A percentile compares a stretch with the other conserved stretches of the same genome.
Evolutionary conservation across 2,329 filamentous ascomycete genomes (phyloP).

Genomic region (Calycina herbarum): DNA sequence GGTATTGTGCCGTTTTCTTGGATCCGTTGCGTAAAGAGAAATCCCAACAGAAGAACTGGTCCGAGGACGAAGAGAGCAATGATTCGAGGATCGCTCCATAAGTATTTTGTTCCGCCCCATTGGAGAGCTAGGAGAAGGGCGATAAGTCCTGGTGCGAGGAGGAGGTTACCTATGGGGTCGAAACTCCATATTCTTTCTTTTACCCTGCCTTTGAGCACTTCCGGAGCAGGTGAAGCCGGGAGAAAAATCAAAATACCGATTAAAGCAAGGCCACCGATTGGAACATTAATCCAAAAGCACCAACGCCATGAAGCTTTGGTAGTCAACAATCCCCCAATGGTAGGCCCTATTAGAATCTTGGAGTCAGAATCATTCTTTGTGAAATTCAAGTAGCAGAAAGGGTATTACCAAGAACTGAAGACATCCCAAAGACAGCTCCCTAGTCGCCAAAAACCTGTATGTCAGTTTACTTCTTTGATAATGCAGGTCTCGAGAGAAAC

Average conservation of each 20-base stretch:
- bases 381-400: no score
- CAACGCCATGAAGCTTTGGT: conserved; percentile 36
- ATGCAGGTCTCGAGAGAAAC: no score
- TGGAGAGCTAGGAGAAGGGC: conserved; percentile 39
- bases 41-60: conserved; percentile 10
- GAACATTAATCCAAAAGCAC: conserved; percentile 23
- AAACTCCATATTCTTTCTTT: conserved; percentile 28
- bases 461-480: no score
- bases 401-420: conserved; percentile 32
- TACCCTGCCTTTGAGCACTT: conserved; percentile 25
- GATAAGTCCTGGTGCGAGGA: conserved; percentile 34
- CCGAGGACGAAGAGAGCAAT: conserved; percentile 17
- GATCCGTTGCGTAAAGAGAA: conserved; percentile 11
- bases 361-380: no score
- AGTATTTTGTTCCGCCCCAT: conserved; percentile 38
- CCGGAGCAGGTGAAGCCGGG: conserved; percentile 41
- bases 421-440: conserved; percentile 33
- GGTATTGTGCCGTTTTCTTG: conserved; percentile 15
- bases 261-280: conserved; percentile 40
- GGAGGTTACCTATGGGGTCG: conserved; percentile 38
- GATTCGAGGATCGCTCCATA: conserved; percentile 31
- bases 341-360: conserved; percentile 27
- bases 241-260: conserved; percentile 43
- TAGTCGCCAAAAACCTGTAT: conserved; percentile 36
- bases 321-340: conserved; percentile 33